Evolutionary conservation across 2,329 filamentous ascomycete genomes (phyloP).

Genomic region (Helicocarpus griseus): DNA sequence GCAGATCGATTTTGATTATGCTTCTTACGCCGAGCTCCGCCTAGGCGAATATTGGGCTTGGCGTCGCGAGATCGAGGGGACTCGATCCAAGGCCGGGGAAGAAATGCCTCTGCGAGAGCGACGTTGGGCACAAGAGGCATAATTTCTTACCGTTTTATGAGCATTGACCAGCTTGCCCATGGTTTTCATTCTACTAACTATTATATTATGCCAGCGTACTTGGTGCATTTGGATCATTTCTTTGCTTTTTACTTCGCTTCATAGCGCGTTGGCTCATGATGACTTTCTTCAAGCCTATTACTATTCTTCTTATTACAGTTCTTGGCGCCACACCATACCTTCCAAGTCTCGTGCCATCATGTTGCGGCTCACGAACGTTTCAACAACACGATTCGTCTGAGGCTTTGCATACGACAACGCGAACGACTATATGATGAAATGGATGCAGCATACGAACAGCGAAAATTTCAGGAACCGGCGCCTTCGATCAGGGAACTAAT

Average conservation of each 20-base stretch:
- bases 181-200: not conserved
- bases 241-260: not conserved
- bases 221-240: not conserved
- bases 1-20: slow-evolving; percentile 94
- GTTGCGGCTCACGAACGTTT: slow-evolving; percentile 5
- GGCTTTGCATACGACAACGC: slow-evolving; percentile 39
- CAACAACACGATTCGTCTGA: slow-evolving; percentile 6
- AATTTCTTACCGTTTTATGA: not conserved
- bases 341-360: not conserved
- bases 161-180: not conserved
- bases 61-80: slow-evolving; percentile 64
- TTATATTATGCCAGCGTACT: not conserved
- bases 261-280: not conserved
- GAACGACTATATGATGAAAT: slow-evolving; percentile 28
- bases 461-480: not conserved
- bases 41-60: slow-evolving; percentile 89
- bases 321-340: not conserved
- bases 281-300: not conserved
- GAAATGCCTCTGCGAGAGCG: slow-evolving; percentile 66
- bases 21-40: slow-evolving; percentile 74
- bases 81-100: slow-evolving; percentile 43
- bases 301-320: not conserved
- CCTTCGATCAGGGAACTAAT: not conserved
- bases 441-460: not conserved
- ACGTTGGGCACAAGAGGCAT: slow-evolving; percentile 59